Percentiles rank a stretch among this genome's conserved stretches.
These are phyloP conservation scores for Grigorovia transvaalensis DNA, from an alignment of 805 yeast species.

Conservation along the genomic window DNA sequence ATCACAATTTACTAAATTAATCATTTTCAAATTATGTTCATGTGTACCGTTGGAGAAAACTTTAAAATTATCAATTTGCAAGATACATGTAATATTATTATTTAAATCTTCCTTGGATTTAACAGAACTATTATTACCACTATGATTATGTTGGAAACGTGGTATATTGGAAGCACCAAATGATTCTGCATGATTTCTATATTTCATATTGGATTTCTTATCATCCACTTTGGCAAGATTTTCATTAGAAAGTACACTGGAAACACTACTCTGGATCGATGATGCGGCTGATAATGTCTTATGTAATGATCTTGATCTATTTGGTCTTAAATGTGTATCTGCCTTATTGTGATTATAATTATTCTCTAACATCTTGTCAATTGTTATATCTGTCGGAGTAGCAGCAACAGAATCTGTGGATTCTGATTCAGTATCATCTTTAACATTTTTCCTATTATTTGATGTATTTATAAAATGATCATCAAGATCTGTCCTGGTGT, in stretches of 20 bases:
- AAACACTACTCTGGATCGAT: background rate
- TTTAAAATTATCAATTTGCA: constrained; percentile 18
- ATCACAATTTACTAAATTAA: constrained; percentile 10
- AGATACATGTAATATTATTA: constrained; percentile 8
- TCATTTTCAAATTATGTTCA: constrained; percentile 20
- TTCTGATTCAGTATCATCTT: background rate
- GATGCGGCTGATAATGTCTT: constrained; percentile 6
- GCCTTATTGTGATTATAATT: background rate
- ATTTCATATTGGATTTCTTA: constrained; percentile 1
- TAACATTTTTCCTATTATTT: background rate
- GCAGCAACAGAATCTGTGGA: constrained; percentile 4
- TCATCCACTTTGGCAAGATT: background rate
- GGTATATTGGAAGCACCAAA: constrained; percentile 15
- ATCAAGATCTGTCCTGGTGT: background rate
- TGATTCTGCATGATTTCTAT: constrained; percentile 18
- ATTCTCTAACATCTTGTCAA: constrained; percentile 8
- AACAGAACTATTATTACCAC: background rate
- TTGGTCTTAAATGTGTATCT: background rate
- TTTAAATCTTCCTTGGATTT: background rate
- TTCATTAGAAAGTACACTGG: background rate
- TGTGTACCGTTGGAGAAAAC: constrained; percentile 24
- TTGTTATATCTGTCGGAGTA: constrained; percentile 4
- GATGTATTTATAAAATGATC: background rate
- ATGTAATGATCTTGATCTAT: constrained; percentile 5
- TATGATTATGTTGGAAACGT: constrained; percentile 3